Base-by-base conservation (phyloP, 768 basidiomycete genomes). In the Leccinum obscurum region DNA sequence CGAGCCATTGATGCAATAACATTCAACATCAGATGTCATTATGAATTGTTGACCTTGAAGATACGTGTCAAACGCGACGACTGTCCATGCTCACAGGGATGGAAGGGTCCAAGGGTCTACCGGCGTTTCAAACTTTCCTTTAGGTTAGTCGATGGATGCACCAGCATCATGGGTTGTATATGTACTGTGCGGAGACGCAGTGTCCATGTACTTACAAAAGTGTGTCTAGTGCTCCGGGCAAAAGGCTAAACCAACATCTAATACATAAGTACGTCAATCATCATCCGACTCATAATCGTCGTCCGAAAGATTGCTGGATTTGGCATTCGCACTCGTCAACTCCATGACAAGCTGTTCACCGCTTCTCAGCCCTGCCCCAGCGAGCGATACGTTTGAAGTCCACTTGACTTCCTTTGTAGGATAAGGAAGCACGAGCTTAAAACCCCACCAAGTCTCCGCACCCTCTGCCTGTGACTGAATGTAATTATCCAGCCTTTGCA, bases 311-410 rank as follows among this genome's bases (percentile, higher is more conserved):
- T 69, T 74, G 14, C 64, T 72, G 15, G 62, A 63, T 5, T 52
- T 55, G 9, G 53, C 57, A 13, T 28, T 52, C 30, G 52, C 54
- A 15, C 66, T 61, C 7, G 77, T 59, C 61, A 81, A 63, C 68
- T 89, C 85, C 51, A 89, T 82, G 4, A 88, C 85, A 22, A 92
- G 76, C 65, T 89, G 87, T 34, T 87, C 87, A 4, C 79, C 79
- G 17, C 83, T 84, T 62, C 77, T 80, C 53, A 90, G 71, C 15
- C 72, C 78, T 14, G 80, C 78, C 2, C 80, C 79, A 7, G 28
- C 28, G 28, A 30, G 28, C 28, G 28, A 30, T 30, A 67, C 61
- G 26, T 70, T 73, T 0, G 71, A 39, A 48, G 64, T 58, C 81
- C 87, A 91, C 13, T 77, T 77, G 56, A 90, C 81, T 71, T 85